phyloP scores from a whole-genome alignment of 306 rosid species.

The Gastrolobium bilobum region DNA sequence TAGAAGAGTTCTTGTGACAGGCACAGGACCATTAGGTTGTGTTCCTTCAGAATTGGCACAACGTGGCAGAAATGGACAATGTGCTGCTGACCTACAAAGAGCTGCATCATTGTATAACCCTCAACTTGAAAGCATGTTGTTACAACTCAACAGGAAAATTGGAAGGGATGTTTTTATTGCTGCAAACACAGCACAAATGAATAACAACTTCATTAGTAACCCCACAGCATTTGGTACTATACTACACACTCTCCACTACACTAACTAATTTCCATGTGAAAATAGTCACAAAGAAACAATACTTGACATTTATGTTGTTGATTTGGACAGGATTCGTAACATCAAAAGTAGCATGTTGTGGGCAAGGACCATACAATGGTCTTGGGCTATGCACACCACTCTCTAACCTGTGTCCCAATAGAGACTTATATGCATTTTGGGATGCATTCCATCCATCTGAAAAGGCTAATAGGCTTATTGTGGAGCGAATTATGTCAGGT shows the following conservation, averaged over 20 bases:
- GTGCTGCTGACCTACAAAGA: conserved; percentile 63
- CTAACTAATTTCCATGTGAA: neutral
- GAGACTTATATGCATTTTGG: conserved; percentile 77
- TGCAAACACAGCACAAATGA: conserved; percentile 61
- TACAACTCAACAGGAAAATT: conserved; percentile 56
- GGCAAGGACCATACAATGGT: conserved; percentile 89
- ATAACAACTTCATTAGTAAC: conserved; percentile 55
- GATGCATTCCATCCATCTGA: conserved; percentile 86
- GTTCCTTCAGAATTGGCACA: conserved; percentile 83
- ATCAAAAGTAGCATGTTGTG: conserved; percentile 80
- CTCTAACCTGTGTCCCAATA: conserved; percentile 69
- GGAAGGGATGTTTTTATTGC: conserved; percentile 68
- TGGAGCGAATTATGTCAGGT: conserved; percentile 58
- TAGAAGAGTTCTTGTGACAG: conserved; percentile 81
- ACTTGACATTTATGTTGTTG: neutral
- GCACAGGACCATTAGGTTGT: conserved; percentile 88
- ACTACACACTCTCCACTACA: neutral
- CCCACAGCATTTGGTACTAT: conserved; percentile 65
- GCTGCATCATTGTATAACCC: conserved; percentile 76
- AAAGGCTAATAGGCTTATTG: conserved; percentile 65
- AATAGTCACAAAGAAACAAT: no score
- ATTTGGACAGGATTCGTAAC: conserved; percentile 63
- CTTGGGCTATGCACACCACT: conserved; percentile 71
- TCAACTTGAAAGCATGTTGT: conserved; percentile 63
- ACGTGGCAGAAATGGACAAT: conserved; percentile 66